Evolutionary conservation across 2,329 filamentous ascomycete genomes (phyloP), one percentile per base, ranked within the genome.

Genomic region (Tolypocladium inflatum): DNA sequence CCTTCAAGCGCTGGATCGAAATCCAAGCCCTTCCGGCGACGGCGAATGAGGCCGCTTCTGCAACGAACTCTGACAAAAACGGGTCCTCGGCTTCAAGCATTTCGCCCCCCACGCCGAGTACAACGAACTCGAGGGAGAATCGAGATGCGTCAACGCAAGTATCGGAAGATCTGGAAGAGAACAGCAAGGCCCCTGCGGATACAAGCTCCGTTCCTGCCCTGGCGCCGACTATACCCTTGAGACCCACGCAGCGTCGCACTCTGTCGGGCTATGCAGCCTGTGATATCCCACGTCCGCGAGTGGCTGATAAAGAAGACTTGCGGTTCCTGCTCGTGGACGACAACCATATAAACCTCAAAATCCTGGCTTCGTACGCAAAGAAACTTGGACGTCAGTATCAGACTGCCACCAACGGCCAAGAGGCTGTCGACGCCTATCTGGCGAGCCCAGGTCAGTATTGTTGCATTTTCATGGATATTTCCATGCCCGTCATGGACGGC

Each of bases 401-500:
- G 2, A 63, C 62, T 1, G 68, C 67, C 1, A 61, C 45, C 35
- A 66, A 71, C 42, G 69, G 68, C 0, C 63, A 67, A 41, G 63
- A 71, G 51, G 68, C 68, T 0, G 54, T 68, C 23, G 62, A 68
- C 15, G 58, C 59, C 9, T 70, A 66, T 21, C 58, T 39, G 9
- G 26, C 59, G 8, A 35, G 54, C 9, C 61, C 64, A 0, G 57
- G 45, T 0, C 26, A 59, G 1, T 69, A 63, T n/a, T 54, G 54
- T n/a, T 64, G 63, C 56, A 61, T 72, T 4, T 59, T 74, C 2
- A 74, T 71, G 58, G 80, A 83, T 61, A 76, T 81, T 4, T 79
- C 74, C 59, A 83, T 83, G 80, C 80, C 80, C 0, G 66, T 81
- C 4, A 76, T 83, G 61, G 75, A 82, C 59, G 77, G 77, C 0